Evolutionary conservation across 1,139 yeast species (phyloP), one percentile per base, ranked within the genome.

Genomic region (Candida sp.): DNA sequence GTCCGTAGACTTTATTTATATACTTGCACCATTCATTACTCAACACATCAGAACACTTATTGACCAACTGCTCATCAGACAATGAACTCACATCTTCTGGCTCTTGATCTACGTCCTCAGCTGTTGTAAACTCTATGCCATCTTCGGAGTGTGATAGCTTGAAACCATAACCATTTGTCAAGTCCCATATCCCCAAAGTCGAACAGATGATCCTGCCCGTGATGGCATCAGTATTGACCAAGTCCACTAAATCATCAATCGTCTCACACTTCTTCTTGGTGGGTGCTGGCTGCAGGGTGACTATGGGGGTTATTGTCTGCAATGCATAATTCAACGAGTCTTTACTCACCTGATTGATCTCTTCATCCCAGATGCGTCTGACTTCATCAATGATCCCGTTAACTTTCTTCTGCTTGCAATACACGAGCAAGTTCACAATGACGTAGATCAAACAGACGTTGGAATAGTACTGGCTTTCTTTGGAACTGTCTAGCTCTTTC

Each of bases 151-250:
- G 46, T 5, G 32, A 31, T 28, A 68, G 38, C 17, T 53, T 46
- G 41, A 64, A 61, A 47, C 57, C 60, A 31, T 44, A 52, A 35
- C 46, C 62, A 55, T 68, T 68, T 8, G 56, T 46, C 23, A 73
- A 54, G 49, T 72, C 75, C 75, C 76, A 73, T 33, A 70, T 44
- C 3, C 75, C 77, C 37, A 72, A 51, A 23, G 63, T 56, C 17
- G 73, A 65, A 51, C 74, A 71, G 7, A 73, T 47, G 3, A 70
- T 64, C 44, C 75, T 56, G 8, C 63, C 65, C 3, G 75, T 60
- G 3, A 72, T 58, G 22, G 56, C 55, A 1, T 67, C 70, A 2
- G 56, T 50, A n/a, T 54, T 42, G 1, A 67, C 55, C 23, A 61
- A 50, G 2, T 55, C 53, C 3, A 65, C 54, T 22, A 69, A 44